Percentiles rank a stretch among this genome's conserved stretches.
Conservation (phyloP, 2,329 filamentous ascomycete species). For the Lasiodiplodia sp. region DNA sequence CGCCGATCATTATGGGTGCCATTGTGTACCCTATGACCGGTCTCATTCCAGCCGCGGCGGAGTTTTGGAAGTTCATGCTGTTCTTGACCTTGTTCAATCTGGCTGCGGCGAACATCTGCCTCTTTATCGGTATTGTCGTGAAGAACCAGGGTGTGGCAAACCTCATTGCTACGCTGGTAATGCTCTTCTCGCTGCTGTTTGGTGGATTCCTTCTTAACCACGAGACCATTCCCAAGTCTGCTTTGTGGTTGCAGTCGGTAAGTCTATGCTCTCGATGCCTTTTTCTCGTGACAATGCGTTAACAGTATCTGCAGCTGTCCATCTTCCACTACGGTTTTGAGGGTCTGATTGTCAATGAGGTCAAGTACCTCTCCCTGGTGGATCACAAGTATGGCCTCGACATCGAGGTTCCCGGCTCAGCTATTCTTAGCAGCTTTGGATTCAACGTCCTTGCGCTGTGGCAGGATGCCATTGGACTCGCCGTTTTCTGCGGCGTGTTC, state of each 20-base stretch:
- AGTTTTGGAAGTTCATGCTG: slow-evolving; percentile 91
- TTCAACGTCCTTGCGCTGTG: slow-evolving; percentile 89
- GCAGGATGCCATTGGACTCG: slow-evolving; percentile 82
- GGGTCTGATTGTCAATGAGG: slow-evolving; percentile 95
- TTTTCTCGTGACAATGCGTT: slow-evolving; percentile 14
- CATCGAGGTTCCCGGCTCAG: slow-evolving; percentile 93
- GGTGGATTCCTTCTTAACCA: slow-evolving; percentile 94
- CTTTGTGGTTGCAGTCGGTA: slow-evolving; percentile 86
- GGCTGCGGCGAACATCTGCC: slow-evolving; percentile 88
- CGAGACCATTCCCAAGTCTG: slow-evolving; percentile 84
- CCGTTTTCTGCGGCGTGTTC: slow-evolving; percentile 81
- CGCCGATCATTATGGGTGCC: slow-evolving; percentile 91
- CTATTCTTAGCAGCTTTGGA: slow-evolving; percentile 92
- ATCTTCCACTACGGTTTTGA: slow-evolving; percentile 99
- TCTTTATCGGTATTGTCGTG: slow-evolving; percentile 96
- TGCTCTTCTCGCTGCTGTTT: slow-evolving; percentile 96
- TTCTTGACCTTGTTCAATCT: slow-evolving; percentile 96
- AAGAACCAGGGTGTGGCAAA: slow-evolving; percentile 91
- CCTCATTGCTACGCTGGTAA: slow-evolving; percentile 90
- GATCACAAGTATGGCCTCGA: slow-evolving; percentile 97
- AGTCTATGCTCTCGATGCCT: slow-evolving; percentile 42
- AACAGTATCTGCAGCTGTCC: slow-evolving; percentile 65
- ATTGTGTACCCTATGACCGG: slow-evolving; percentile 99
- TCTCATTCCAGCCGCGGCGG: slow-evolving; percentile 77
- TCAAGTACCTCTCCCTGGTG: slow-evolving; percentile 84